Base-by-base conservation (phyloP, 495 filamentous ascomycete genomes). In the Podospora bellae-mahoneyi region DNA sequence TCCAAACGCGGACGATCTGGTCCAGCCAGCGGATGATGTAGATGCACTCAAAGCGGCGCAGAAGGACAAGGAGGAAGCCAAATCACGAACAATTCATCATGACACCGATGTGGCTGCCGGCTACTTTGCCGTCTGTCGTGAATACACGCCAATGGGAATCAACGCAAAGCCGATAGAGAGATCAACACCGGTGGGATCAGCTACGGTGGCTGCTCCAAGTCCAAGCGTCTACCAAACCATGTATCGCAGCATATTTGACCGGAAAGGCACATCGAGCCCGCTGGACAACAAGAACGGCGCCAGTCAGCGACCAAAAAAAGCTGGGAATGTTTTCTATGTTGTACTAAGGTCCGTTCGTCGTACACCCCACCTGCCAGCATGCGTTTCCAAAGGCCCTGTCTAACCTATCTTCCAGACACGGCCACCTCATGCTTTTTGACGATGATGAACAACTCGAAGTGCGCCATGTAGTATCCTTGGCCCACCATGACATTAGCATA, bases 371-470 rank as follows among this genome's bases (percentile, higher is more conserved):
- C 9, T 48, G 39, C 39, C 39, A 48, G 9, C 39, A 48, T 48
- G 39, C 9, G 39, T 48, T 16, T 10, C 7, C 18, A 16, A 48
- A 48, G 9, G 13, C 39, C 5, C 2, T 13, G 39, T 48, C 39
- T 48, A 48, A 48, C 39, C 7, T 16, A 13, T 13, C 0, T 68
- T 20, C 69, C 70, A 96, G 95, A 79, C 96, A 97, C 79, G 93
- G 94, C 39, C 92, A 98, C 74, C 79, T 99, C 65, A 97, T 99
- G 93, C 89, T 99, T 23, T 99, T 97, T 78, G 95, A 99, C 73
- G 93, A 97, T 73, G 82, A 85, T 69, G 82, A 84, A 68, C 93
- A 98, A 76, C 82, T 96, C 66, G 96, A 98, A 77, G 94, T 98
- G 26, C 89, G 94, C 69, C 92, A 97, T 78, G 95, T 99, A 27